Base-by-base conservation (phyloP, 1,284 basidiomycete species). In the Ganoderma meredithae region DNA sequence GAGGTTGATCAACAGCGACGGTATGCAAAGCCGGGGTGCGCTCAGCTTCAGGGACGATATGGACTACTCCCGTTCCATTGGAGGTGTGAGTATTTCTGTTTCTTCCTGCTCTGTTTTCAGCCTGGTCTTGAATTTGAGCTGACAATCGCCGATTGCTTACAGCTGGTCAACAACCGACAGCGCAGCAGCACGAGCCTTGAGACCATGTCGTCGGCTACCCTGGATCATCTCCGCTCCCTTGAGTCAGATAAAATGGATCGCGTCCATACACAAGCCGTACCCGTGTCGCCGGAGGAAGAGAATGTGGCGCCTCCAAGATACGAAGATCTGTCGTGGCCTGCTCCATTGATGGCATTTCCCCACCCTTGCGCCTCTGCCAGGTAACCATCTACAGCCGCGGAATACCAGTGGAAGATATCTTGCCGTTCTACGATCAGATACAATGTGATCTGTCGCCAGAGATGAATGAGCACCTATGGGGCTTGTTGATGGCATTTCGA, bases 41-140 rank as follows among this genome's bases (percentile, higher is more conserved):
- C 67, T 79, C 43, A 84, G 83, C 69, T 74, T 84, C 68, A 72
- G 78, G 65, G 83, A 84, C 69, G 82, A 84, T 62, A 78, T 82
- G 70, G 83, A 84, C 63, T 84, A 84, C 65, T 83, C 83, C 10
- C 76, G 83, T 61, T 83, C 83, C 1, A 83, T 84, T 31, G 80
- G 78, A 43, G 83, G 80, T 52, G 83, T 83, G 19, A 76, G 83
- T 76, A 40, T 10, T n/a, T 33, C 19, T 43, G 39, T 33, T 0
- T 19, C 19, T 49, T 49, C 60, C 44, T 10, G 8, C 19, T 47
- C 36, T 36, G 36, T 6, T 36, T 36, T 9, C 36, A 7, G 36
- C 36, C 36, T 36, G 15, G 27, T 39, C 31, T 52, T n/a, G 22
- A 58, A 43, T 13, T 15, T 31, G 62, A 27, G 47, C 60, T 72